Base-by-base conservation (phyloP, 192 early-diverging fungal species). In the Linnemannia hyalina region DNA sequence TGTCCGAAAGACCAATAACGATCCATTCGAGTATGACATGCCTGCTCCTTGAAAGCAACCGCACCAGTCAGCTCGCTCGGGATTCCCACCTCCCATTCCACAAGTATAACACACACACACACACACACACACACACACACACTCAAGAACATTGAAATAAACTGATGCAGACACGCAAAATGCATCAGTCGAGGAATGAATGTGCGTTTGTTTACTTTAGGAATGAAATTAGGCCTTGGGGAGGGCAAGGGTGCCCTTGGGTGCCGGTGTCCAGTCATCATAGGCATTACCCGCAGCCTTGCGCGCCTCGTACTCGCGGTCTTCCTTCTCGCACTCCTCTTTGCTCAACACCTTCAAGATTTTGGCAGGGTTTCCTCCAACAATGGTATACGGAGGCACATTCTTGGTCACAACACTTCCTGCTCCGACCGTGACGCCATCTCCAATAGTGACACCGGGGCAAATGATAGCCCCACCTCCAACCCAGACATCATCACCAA, bases 401-500 rank as follows among this genome's bases (percentile, higher is more conserved):
- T 97, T 93, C 85, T 97, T 97, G 23, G 96, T 98, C 26, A 99
- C 97, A 8, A 99, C 94, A 35, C 93, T 88, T 3, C 97, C 97
- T 11, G 97, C 98, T 11, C 93, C 96, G 65, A 96, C 55, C 0
- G 93, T 94, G 13, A 80, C 89, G 36, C 95, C 93, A 74, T 96
- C 88, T 6, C 98, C 98, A 78, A 99, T 95, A 0, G 95, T 97
- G 9, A 98, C 93, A 47, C 98, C 98, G 16, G 96, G 94, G 84
- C 94, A 89, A 54, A 99, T 93, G 10, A 95, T 92, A 0, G 91
- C 93, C 32, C 92, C 90, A 29, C 96, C 98, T 10, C 98, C 97
- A 46, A 99, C 87, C 97, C 97, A 98, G 42, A 95, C 95, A 81
- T 97, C 91, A 72, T 95, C 93, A 35, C 97, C 97, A 73, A 99